Conservation (phyloP, 768 basidiomycete genomes). For the Melanogaster broomeanus region DNA sequence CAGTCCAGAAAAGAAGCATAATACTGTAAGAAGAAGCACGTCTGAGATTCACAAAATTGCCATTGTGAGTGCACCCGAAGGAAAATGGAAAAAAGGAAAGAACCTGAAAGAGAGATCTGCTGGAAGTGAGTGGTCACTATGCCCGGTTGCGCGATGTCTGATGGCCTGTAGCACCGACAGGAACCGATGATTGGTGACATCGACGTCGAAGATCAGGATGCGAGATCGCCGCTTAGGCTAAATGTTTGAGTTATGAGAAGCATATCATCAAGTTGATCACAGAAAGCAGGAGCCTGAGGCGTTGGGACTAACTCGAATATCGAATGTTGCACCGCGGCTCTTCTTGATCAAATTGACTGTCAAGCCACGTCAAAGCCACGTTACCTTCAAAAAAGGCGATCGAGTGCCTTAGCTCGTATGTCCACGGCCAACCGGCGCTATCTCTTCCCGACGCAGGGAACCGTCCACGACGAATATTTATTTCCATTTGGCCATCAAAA, state of each 20-base stretch:
- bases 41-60: conserved; percentile 8
- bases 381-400: too few relatives aligned
- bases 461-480: too few relatives aligned
- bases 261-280: too few relatives aligned
- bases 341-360: background rate
- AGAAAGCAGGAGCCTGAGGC: too few relatives aligned
- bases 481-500: too few relatives aligned
- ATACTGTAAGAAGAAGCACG: too few relatives aligned
- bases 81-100: conserved; percentile 10
- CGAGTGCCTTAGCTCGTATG: background rate
- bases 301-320: background rate
- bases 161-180: conserved; percentile 12
- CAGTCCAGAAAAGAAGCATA: conserved; percentile 30
- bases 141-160: conserved; percentile 10
- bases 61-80: conserved; percentile 8
- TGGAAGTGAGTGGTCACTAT: conserved; percentile 15
- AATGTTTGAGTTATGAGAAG: conserved; percentile 21
- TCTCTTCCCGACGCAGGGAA: conserved; percentile 5
- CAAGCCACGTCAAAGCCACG: background rate
- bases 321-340: conserved; percentile 18
- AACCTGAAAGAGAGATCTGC: conserved; percentile 12
- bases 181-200: too few relatives aligned
- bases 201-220: conserved; percentile 22
- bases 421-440: conserved; percentile 17
- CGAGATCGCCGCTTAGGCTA: conserved; percentile 31